phyloP scores from a whole-genome alignment of 148 eudicot species.

The Fallopia convolvulus region DNA sequence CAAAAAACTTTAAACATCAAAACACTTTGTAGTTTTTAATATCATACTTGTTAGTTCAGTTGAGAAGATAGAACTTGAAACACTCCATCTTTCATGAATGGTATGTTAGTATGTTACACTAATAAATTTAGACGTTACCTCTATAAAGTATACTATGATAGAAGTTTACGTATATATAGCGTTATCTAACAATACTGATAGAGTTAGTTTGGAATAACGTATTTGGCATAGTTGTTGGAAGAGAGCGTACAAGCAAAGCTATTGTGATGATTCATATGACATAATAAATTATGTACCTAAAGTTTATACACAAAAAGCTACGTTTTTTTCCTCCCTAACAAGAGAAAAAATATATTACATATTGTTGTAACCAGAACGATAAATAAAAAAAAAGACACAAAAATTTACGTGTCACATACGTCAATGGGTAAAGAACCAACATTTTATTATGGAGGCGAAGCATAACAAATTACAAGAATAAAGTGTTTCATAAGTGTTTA shows the following conservation, averaged over 20 bases:
- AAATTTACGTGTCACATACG: too few relatives aligned
- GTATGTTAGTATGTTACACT: too few relatives aligned
- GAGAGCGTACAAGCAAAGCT: not conserved
- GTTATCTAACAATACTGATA: not conserved
- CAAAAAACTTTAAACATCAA: too few relatives aligned
- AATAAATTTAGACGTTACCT: not conserved
- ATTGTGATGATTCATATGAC: not conserved
- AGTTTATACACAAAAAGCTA: too few relatives aligned
- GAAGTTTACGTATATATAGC: not conserved
- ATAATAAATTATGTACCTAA: not conserved
- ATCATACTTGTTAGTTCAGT: not conserved
- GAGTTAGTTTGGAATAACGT: not conserved
- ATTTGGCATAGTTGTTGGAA: not conserved
- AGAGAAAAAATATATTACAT: not conserved
- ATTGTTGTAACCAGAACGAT: too few relatives aligned
- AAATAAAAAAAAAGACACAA: too few relatives aligned
- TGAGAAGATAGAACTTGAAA: not conserved
- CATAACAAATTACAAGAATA: too few relatives aligned
- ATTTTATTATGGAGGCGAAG: too few relatives aligned
- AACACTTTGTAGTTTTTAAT: too few relatives aligned
- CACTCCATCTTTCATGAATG: not conserved
- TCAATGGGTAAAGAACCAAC: too few relatives aligned
- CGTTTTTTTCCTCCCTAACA: not conserved
- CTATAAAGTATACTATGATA: not conserved
- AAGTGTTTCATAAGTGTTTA: too few relatives aligned